Evolutionary conservation across 1,284 basidiomycete species (phyloP), one percentile per base, ranked within the genome.

Genomic region (Moesziomyces sp.): DNA sequence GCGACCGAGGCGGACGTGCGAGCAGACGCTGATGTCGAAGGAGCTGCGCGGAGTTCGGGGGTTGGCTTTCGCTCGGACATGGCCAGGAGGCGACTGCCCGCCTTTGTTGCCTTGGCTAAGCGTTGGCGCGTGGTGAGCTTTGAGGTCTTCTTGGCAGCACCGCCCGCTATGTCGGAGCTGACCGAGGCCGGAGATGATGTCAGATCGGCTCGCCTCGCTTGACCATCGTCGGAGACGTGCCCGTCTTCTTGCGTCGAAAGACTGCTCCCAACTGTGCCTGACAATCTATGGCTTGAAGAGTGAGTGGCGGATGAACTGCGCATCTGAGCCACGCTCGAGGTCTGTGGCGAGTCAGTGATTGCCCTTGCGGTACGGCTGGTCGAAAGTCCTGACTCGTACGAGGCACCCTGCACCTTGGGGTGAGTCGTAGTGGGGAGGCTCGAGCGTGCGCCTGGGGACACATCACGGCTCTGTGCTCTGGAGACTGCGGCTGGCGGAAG

Each of bases 41-140:
- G 48, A 3, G 38, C 35, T 9, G 63, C 35, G 2, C 61, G 45
- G 35, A 55, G 48, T 28, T 63, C 67, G 0, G 61, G 60, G 7
- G 67, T 58, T 0, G 60, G 52, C 11, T 35, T 46, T 10, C 65
- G 65, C 13, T 74, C 65, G 3, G 71, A 53, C 5, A 53, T 62
- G 18, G 54, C 44, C 3, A 75, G 58, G 8, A 67, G 57, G 13
- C 66, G 56, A 42, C 64, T 68, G 9, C 67, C 68, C 3, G 58
- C 73, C 46, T 75, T 75, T 16, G 73, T 70, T 1, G 73, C 73
- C 46, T 75, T 75, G 18, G 73, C 68, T 0, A 75, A 52, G 28
- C 73, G 63, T 45, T 71, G 68, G 6, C 73, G 59, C 3, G 73
- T 75, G 8, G 73, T 71, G 19, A 75, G 58, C 52, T 74, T 75